A percentile compares a stretch with the other conserved stretches of the same genome.
These are phyloP conservation scores for Cutaneotrichosporon daszewskae DNA, from an alignment of 1,284 basidiomycete species.

Conservation along the genomic window DNA sequence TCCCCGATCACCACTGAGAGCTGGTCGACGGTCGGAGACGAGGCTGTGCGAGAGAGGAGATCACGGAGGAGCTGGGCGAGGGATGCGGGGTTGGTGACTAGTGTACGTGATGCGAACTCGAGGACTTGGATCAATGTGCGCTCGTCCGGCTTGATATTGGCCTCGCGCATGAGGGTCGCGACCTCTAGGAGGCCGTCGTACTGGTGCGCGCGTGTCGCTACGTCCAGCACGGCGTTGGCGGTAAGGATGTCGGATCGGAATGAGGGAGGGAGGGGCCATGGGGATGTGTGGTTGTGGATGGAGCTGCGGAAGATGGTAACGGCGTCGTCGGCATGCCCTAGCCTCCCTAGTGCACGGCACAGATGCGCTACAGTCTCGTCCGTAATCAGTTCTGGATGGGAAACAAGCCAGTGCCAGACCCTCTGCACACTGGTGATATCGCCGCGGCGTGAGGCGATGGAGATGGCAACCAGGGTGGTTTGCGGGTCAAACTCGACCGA, in stretches of 20 bases:
- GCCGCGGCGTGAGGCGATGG: conserved; percentile 2
- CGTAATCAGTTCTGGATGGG: conserved; percentile 1
- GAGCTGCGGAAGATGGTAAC: conserved; percentile 4
- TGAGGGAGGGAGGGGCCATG: conserved; percentile 10
- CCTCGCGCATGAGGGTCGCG: conserved; percentile 15
- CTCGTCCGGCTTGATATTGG: conserved; percentile 23
- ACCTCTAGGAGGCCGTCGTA: conserved; percentile 13
- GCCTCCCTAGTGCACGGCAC: conserved; percentile 11
- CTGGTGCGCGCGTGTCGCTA: conserved; percentile 2
- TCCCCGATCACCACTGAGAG: conserved; percentile 17
- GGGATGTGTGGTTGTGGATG: background rate
- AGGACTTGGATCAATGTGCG: conserved; percentile 26
- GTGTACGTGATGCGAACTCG: conserved; percentile 18
- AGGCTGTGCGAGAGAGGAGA: conserved; percentile 15
- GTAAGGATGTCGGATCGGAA: conserved; percentile 14
- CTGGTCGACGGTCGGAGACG: conserved; percentile 23
- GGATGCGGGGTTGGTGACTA: conserved; percentile 15
- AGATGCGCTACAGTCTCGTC: conserved; percentile 12
- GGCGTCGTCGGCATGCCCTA: conserved; percentile 7
- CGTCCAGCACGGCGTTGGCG: conserved; percentile 20
- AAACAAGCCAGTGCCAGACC: conserved; percentile 1
- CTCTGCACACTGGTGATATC: background rate
- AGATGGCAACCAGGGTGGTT: conserved; percentile 3
- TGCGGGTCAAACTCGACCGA: conserved; percentile 3
- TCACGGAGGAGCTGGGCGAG: conserved; percentile 22